Percentiles rank a stretch among this genome's conserved stretches.
These are phyloP conservation scores for Sporothrix sp. DNA, from an alignment of 2,329 filamentous ascomycete species.

Conservation along the genomic window DNA sequence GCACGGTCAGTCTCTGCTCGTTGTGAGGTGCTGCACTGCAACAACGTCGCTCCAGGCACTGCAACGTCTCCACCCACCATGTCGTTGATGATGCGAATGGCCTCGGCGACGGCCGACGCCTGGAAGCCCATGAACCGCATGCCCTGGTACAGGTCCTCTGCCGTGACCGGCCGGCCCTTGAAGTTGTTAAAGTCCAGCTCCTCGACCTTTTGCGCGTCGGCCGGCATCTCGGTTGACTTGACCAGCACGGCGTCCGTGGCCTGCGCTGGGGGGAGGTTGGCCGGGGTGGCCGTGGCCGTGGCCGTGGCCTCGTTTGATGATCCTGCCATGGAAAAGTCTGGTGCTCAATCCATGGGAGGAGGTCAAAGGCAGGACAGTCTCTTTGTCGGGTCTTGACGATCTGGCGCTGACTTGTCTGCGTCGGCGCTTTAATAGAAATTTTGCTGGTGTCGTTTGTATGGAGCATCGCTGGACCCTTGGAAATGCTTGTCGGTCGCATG, in stretches of 20 bases:
- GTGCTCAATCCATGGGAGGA: too few relatives aligned
- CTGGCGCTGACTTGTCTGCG: too few relatives aligned
- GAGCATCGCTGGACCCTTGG: too few relatives aligned
- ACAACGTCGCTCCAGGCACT: too few relatives aligned
- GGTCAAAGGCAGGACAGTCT: too few relatives aligned
- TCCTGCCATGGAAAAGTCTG: background rate
- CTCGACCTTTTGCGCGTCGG: constrained; percentile 67
- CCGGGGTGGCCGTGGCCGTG: background rate
- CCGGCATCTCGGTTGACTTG: constrained; percentile 70
- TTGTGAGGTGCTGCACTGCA: too few relatives aligned
- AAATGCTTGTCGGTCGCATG: too few relatives aligned
- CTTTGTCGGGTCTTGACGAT: too few relatives aligned
- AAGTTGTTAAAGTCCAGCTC: constrained; percentile 89
- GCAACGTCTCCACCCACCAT: constrained; percentile 59
- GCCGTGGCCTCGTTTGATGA: background rate
- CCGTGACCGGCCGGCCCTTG: constrained; percentile 65
- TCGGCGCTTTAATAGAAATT: too few relatives aligned
- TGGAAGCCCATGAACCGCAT: constrained; percentile 79
- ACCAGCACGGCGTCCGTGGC: constrained; percentile 77
- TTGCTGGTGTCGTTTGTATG: too few relatives aligned
- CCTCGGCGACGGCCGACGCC: constrained; percentile 66
- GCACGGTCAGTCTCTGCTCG: constrained; percentile 6
- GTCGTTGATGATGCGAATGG: constrained; percentile 83
- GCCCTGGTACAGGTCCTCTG: constrained; percentile 69
- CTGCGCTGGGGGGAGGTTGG: constrained; percentile 43